Evolutionary conservation across 768 basidiomycete genomes (phyloP).

Genomic region (Thelephora aurantiotincta): DNA sequence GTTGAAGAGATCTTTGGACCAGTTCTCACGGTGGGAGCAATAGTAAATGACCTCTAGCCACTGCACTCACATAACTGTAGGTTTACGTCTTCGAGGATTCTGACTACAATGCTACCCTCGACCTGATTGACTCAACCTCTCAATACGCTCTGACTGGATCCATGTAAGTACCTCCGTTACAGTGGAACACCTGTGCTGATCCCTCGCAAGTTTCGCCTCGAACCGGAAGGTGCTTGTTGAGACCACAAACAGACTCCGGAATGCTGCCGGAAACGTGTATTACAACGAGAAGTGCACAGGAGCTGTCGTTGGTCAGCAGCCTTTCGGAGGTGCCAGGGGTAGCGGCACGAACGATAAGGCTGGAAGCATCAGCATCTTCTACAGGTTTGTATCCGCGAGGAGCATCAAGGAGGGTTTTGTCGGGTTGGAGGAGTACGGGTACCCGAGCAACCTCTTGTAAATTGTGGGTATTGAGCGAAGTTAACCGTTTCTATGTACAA

Average conservation of each 20-base stretch:
- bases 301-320: constrained; percentile 95
- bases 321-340: constrained; percentile 87
- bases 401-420: constrained; percentile 98
- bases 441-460: constrained; percentile 77
- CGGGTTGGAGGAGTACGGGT: constrained; percentile 61
- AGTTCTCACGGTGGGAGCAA: constrained; percentile 58
- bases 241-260: constrained; percentile 73
- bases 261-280: constrained; percentile 93
- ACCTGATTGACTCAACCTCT: constrained; percentile 77
- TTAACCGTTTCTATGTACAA: no score
- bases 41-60: background rate
- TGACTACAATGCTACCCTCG: constrained; percentile 75
- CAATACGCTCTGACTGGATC: constrained; percentile 90
- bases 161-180: constrained; percentile 40
- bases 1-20: constrained; percentile 96
- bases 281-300: constrained; percentile 98
- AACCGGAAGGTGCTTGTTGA: constrained; percentile 70
- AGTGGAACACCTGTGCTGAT: background rate
- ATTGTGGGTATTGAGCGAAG: constrained; percentile 5
- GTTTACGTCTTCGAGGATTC: constrained; percentile 82
- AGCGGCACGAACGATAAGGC: constrained; percentile 99
- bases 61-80: constrained; percentile 21
- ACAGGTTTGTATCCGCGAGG: constrained; percentile 75
- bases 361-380: constrained; percentile 65
- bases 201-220: constrained; percentile 52